phyloP scores from a whole-genome alignment of 257 asterid species.

The Solanum peruvianum region DNA sequence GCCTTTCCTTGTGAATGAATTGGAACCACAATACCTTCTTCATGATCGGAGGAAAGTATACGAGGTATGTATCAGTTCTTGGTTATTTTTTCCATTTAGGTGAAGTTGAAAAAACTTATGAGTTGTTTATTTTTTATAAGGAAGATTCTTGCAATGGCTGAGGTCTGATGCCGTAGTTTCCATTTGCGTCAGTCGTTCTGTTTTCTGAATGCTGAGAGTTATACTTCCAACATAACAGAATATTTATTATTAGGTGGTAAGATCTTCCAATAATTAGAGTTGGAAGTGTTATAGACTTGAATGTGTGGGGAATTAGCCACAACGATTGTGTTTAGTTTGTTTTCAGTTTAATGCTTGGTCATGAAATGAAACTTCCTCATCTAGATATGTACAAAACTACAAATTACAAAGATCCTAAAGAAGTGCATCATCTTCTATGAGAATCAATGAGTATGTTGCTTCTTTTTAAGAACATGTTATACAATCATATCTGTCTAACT shows the following conservation, averaged over 20 bases:
- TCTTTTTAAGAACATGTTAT: background rate
- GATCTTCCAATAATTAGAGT: background rate
- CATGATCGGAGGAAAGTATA: conserved; percentile 88
- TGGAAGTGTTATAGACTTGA: background rate
- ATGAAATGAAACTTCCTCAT: background rate
- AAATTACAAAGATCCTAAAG: background rate
- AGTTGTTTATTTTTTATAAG: background rate
- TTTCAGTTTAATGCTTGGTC: background rate
- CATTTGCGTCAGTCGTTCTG: background rate
- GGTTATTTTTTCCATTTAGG: background rate
- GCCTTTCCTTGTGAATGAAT: conserved; percentile 84
- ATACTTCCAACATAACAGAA: background rate
- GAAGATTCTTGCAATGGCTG: background rate
- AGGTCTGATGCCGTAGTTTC: background rate
- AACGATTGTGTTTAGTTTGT: background rate
- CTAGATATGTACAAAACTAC: background rate
- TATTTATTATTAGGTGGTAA: background rate
- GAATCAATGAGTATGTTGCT: background rate
- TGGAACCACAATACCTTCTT: conserved; percentile 89
- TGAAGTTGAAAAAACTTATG: background rate
- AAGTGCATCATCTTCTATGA: background rate
- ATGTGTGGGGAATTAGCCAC: background rate
- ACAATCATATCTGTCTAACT: background rate
- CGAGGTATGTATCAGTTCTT: conserved; percentile 44
- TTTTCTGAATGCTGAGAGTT: background rate